These are phyloP conservation scores for Thalassiosira hispida DNA, from an alignment of 352 stramenopile genomes.

Conservation along the genomic window DNA sequence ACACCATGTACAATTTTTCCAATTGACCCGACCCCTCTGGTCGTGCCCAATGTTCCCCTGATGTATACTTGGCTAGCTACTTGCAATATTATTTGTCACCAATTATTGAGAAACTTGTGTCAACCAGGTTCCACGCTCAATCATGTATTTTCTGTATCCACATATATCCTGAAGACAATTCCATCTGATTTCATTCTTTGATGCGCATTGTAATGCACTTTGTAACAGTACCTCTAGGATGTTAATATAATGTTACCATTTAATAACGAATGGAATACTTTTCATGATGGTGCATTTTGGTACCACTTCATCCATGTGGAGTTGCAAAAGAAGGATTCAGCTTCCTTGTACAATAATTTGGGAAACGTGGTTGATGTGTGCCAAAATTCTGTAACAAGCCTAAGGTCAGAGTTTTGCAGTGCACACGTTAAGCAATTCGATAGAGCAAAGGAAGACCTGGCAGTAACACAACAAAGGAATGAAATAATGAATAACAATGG, in stretches of 20 bases:
- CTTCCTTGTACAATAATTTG: too few relatives aligned
- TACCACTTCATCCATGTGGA: too few relatives aligned
- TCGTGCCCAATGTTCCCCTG: neutral
- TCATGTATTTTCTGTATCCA: constrained; percentile 33
- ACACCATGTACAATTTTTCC: constrained; percentile 23
- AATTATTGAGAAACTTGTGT: constrained; percentile 28
- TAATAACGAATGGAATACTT: neutral
- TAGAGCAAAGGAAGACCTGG: too few relatives aligned
- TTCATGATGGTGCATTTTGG: too few relatives aligned
- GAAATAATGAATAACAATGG: too few relatives aligned
- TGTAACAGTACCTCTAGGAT: constrained; percentile 32
- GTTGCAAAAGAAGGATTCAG: too few relatives aligned
- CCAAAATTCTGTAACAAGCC: too few relatives aligned
- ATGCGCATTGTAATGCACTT: constrained; percentile 29
- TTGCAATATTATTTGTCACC: constrained; percentile 41
- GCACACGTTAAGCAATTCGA: too few relatives aligned
- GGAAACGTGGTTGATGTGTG: too few relatives aligned
- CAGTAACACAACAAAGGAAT: too few relatives aligned
- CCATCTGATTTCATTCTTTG: constrained; percentile 36
- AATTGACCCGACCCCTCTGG: constrained; percentile 18
- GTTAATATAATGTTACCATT: constrained; percentile 17
- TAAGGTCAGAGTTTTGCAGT: too few relatives aligned
- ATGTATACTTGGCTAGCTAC: constrained; percentile 33
- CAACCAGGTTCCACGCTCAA: constrained; percentile 21
- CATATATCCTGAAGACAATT: constrained; percentile 29